These are phyloP conservation scores for Russula griseocarnosa DNA, from an alignment of 768 basidiomycete species.

Conservation along the genomic window DNA sequence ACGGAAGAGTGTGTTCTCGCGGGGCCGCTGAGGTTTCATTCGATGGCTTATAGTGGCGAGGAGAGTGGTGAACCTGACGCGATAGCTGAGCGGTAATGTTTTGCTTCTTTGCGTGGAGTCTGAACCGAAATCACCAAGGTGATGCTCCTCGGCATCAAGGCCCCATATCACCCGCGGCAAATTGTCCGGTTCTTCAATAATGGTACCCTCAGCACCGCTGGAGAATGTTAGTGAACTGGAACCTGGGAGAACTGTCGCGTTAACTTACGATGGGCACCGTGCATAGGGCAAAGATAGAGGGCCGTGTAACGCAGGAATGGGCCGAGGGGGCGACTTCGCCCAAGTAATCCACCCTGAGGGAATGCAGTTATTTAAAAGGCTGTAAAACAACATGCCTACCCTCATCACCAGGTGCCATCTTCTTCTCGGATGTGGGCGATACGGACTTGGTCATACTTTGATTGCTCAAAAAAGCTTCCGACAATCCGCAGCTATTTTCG, in stretches of 20 bases:
- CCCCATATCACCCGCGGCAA: conserved; percentile 80
- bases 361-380: background rate
- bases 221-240: conserved; percentile 16
- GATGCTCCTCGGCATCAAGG: conserved; percentile 45
- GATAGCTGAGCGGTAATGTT: background rate
- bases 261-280: conserved; percentile 75
- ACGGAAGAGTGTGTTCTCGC: background rate
- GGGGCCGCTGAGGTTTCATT: conserved; percentile 1
- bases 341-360: conserved; percentile 66
- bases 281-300: conserved; percentile 82
- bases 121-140: conserved; percentile 5
- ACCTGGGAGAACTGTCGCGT: background rate
- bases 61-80: conserved; percentile 3
- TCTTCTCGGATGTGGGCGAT: conserved; percentile 3
- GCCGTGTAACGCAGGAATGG: conserved; percentile 82
- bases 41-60: conserved; percentile 9
- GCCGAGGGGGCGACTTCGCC: conserved; percentile 75
- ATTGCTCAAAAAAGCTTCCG: conserved; percentile 28
- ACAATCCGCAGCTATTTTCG: conserved; percentile 27
- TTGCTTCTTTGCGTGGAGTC: conserved; percentile 12
- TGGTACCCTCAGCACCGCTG: conserved; percentile 82
- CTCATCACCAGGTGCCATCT: conserved; percentile 15
- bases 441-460: conserved; percentile 11
- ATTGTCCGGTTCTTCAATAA: conserved; percentile 69
- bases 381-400: conserved; percentile 6